Conservation (phyloP, 371 early-diverging fungal species). For the Mortierella sp. region DNA sequence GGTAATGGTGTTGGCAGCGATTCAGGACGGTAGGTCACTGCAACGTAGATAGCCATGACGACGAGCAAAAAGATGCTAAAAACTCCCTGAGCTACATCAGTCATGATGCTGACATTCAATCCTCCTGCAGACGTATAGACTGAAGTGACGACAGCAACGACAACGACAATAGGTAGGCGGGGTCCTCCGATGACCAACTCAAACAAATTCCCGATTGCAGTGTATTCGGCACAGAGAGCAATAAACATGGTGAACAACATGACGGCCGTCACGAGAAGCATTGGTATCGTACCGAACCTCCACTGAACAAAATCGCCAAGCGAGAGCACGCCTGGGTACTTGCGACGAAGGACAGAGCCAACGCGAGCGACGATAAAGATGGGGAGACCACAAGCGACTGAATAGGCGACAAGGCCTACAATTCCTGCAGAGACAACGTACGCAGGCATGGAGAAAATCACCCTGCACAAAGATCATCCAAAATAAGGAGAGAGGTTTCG, state of each 20-base stretch:
- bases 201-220: conserved; percentile 57
- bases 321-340: conserved; percentile 50
- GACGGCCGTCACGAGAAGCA: conserved; percentile 50
- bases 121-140: conserved; percentile 62
- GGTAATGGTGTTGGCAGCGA: conserved; percentile 45
- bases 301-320: conserved; percentile 52
- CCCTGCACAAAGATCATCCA: neutral
- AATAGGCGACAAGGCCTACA: conserved; percentile 58
- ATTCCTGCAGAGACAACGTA: conserved; percentile 52
- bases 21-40: conserved; percentile 54
- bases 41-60: conserved; percentile 54
- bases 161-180: conserved; percentile 52
- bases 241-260: conserved; percentile 55
- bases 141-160: conserved; percentile 58
- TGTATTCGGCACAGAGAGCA: conserved; percentile 56
- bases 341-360: conserved; percentile 50
- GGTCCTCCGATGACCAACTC: conserved; percentile 45
- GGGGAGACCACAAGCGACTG: conserved; percentile 60
- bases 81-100: conserved; percentile 60
- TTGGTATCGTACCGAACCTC: conserved; percentile 47
- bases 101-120: conserved; percentile 59
- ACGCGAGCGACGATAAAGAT: conserved; percentile 55
- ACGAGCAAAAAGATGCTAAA: conserved; percentile 44
- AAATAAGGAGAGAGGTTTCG: too few relatives aligned
- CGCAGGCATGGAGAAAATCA: conserved; percentile 13